Evolutionary conservation across 2,329 filamentous ascomycete species (phyloP).

Genomic region (Colletotrichum coccodes): DNA sequence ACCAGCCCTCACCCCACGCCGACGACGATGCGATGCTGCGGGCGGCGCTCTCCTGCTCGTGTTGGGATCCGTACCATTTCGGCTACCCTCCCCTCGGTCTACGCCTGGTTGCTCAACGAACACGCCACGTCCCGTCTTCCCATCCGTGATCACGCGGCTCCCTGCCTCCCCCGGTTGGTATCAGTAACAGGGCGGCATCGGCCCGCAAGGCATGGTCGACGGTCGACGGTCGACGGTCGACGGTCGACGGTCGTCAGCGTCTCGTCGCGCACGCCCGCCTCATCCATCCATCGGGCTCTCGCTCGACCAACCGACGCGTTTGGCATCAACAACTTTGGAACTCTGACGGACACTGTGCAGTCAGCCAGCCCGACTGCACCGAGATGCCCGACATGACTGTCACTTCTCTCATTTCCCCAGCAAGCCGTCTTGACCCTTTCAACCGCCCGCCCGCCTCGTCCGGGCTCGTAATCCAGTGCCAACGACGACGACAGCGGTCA

Average conservation of each 20-base stretch:
- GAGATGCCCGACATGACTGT: background rate
- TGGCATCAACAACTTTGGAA: background rate
- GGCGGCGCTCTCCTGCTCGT: background rate
- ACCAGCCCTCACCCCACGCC: constrained; percentile 12
- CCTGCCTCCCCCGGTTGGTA: no score
- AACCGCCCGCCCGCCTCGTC: background rate
- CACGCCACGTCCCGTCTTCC: background rate
- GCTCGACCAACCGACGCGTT: background rate
- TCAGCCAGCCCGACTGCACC: background rate
- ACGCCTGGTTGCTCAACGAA: constrained; percentile 20
- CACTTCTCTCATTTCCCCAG: background rate
- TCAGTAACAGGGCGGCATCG: background rate
- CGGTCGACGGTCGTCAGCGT: background rate
- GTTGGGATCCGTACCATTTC: background rate
- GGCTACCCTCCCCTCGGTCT: background rate
- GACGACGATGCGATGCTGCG: background rate
- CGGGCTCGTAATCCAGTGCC: background rate
- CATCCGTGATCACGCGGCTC: background rate
- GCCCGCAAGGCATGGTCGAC: constrained; percentile 6
- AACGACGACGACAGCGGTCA: background rate
- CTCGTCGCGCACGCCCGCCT: no score
- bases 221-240: background rate
- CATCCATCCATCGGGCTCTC: background rate
- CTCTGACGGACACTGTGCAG: background rate
- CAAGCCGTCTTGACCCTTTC: background rate